Evolutionary conservation across 768 basidiomycete genomes (phyloP).

Genomic region (Leucocoprinus birnbaumii): DNA sequence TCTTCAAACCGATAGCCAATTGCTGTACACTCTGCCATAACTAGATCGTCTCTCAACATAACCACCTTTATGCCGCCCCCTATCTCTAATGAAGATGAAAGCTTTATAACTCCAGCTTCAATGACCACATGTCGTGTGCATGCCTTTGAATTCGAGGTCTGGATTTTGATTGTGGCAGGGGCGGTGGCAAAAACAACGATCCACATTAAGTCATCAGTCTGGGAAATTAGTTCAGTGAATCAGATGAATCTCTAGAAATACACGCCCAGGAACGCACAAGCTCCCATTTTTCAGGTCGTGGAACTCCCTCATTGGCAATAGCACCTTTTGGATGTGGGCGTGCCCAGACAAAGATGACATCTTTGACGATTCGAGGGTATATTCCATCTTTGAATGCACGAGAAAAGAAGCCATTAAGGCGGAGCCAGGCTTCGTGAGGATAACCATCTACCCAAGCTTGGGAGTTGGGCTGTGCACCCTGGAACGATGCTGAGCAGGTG

Average conservation of each 20-base stretch:
- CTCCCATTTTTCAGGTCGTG: conserved; percentile 47
- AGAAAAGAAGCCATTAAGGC: conserved; percentile 57
- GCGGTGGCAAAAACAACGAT: conserved; percentile 49
- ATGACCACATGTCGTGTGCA: conserved; percentile 26
- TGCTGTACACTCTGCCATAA: conserved; percentile 40
- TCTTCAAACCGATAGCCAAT: conserved; percentile 43
- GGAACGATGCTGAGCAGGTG: not conserved
- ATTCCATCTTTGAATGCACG: conserved; percentile 58
- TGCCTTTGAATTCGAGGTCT: conserved; percentile 30
- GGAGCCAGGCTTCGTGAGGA: conserved; percentile 51
- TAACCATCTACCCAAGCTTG: conserved; percentile 69
- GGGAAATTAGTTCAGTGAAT: not conserved
- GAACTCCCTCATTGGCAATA: conserved; percentile 42
- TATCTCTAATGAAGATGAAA: conserved; percentile 40
- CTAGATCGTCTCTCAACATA: conserved; percentile 33
- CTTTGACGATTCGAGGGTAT: conserved; percentile 52
- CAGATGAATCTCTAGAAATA: not conserved
- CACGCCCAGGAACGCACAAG: conserved; percentile 34
- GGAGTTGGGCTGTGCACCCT: conserved; percentile 61
- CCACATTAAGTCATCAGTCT: conserved; percentile 66
- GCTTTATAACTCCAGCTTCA: conserved; percentile 49
- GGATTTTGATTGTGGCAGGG: conserved; percentile 40
- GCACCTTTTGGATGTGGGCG: conserved; percentile 53
- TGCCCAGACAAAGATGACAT: conserved; percentile 61
- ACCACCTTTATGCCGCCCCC: conserved; percentile 25